These are phyloP conservation scores for Tricholoma sp. DNA, from an alignment of 768 basidiomycete genomes.

Conservation along the genomic window DNA sequence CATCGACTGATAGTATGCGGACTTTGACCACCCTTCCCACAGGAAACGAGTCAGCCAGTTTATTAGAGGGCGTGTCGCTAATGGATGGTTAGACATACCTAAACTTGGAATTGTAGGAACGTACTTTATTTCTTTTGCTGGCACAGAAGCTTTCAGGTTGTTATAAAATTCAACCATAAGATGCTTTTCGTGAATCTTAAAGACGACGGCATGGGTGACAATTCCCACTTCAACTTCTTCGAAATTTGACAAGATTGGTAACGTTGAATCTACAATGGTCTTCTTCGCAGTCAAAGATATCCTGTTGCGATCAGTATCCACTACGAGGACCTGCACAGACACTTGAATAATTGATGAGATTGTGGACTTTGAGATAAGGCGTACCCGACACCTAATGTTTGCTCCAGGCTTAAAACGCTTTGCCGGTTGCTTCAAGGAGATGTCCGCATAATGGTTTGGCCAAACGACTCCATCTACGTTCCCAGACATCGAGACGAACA, in stretches of 20 bases:
- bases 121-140: constrained; percentile 78
- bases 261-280: constrained; percentile 73
- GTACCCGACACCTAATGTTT: constrained; percentile 79
- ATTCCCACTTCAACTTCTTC: constrained; percentile 68
- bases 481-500: constrained; percentile 85
- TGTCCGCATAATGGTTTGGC: constrained; percentile 95
- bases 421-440: constrained; percentile 87
- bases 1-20: constrained; percentile 64
- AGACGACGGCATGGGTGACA: constrained; percentile 78
- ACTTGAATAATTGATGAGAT: background rate
- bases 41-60: constrained; percentile 59
- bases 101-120: constrained; percentile 10
- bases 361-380: constrained; percentile 14
- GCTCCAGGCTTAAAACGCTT: constrained; percentile 83
- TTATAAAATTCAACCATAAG: constrained; percentile 90
- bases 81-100: constrained; percentile 6
- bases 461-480: constrained; percentile 90
- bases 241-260: constrained; percentile 61
- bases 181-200: constrained; percentile 75
- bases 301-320: constrained; percentile 77
- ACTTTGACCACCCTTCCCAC: constrained; percentile 84
- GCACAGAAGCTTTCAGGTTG: constrained; percentile 77
- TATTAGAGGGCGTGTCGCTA: constrained; percentile 64
- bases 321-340: constrained; percentile 62
- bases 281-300: constrained; percentile 90